A percentile compares a stretch with the other conserved stretches of the same genome.
These are phyloP conservation scores for Alopecurus myosuroides DNA, from an alignment of 176 grass and related monocot genomes.

Conservation along the genomic window DNA sequence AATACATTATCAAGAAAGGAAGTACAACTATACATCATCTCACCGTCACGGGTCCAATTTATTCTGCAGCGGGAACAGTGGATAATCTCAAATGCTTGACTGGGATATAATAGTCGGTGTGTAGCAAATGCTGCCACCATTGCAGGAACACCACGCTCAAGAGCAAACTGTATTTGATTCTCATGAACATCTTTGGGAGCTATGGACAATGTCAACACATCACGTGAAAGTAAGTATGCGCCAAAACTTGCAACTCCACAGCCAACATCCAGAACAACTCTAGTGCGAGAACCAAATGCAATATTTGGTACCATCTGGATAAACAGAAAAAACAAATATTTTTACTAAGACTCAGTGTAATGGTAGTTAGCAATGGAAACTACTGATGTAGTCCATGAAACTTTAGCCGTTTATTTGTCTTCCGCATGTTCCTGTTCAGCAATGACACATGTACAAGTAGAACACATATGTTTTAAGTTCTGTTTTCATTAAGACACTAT, in stretches of 20 bases:
- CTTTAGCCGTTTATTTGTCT: not conserved
- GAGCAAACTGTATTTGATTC: conserved; percentile 99
- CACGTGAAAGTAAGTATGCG: conserved; percentile 82
- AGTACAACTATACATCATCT: not conserved
- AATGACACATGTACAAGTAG: not conserved
- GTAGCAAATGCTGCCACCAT: conserved; percentile 83
- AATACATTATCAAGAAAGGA: not conserved
- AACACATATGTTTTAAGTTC: not conserved
- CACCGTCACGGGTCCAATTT: conserved; percentile 97
- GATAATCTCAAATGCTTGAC: conserved; percentile 88
- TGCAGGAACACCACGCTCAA: conserved; percentile 92
- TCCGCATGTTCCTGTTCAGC: not conserved
- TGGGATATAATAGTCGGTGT: conserved; percentile 66
- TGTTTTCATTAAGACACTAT: no score
- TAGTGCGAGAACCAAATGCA: conserved; percentile 74
- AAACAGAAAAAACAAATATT: conserved; percentile 14
- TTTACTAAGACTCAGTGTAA: conserved; percentile 2
- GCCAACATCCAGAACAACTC: conserved; percentile 88
- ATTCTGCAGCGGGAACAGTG: conserved; percentile 95
- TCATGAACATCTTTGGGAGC: conserved; percentile 98
- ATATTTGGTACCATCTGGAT: conserved; percentile 92
- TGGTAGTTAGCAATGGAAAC: not conserved
- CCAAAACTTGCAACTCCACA: conserved; percentile 96
- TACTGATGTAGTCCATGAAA: not conserved
- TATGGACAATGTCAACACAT: conserved; percentile 87